Evolutionary conservation across 306 rosid species (phyloP), one percentile per base, ranked within the genome.

Genomic region (Vicia sativa): DNA sequence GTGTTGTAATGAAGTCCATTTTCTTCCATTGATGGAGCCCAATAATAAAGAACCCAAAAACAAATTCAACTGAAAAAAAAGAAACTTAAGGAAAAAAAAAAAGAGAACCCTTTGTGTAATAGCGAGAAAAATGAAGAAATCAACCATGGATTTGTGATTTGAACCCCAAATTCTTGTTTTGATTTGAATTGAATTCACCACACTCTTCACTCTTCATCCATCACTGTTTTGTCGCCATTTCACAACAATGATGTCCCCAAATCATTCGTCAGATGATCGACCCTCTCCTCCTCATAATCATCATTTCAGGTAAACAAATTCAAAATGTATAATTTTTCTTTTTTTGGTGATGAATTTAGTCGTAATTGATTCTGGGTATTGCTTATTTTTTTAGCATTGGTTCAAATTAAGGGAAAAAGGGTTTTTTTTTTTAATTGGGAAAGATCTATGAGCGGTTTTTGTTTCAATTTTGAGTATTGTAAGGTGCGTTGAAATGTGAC

Each of bases 161-260:
- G 26, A 50, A 63, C 71, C 45, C 3, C 62, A 4, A 31, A 44
- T 26, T 42, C 72, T 44, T 46, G 58, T 70, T 62, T 52, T 19
- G 70, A 37, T 76, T 65, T 65, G 53, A 16, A 65, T 34, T 34
- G 38, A 29, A 21, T 21, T 50, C 53, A 8, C 35, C 49, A 46
- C 43, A 55, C 71, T 62, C 77, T 70, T 75, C 67, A 65, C 60
- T 43, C n/a, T 42, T 31, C 46, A n/a, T 31, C 29, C 10, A 21
- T 14, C 65, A 34, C 53, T 62, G 28, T 9, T 11, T 29, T 38
- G 9, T 25, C n/a, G 4, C 62, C 43, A 13, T 67, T 67, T 15
- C 26, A 52, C 6, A 9, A 48, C 76, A 79, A 90, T 90, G 99
- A 90, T 91, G 95, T 76, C 97, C 43, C 88, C 99, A 8, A 73